These are phyloP conservation scores for Candida ficus DNA, from an alignment of 805 yeast genomes.

Conservation along the genomic window DNA sequence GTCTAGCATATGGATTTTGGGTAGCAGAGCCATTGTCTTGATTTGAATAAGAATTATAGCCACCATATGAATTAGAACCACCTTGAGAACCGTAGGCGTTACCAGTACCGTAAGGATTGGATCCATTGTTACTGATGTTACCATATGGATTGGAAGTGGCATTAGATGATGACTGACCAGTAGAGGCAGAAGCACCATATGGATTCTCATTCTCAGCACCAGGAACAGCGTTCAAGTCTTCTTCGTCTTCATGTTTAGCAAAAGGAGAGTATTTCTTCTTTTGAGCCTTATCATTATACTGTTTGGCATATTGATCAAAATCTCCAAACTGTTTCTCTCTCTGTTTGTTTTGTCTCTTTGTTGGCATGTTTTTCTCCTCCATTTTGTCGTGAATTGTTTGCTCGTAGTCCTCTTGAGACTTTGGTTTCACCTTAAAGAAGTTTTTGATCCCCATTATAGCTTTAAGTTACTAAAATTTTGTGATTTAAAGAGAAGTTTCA, in stretches of 20 bases:
- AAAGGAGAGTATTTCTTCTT: slow-evolving; percentile 35
- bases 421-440: slow-evolving; percentile 40
- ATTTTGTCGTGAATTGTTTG: slow-evolving; percentile 37
- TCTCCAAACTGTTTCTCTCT: slow-evolving; percentile 29
- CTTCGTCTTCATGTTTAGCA: slow-evolving; percentile 29
- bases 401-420: slow-evolving; percentile 38
- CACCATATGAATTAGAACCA: slow-evolving; percentile 7
- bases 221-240: slow-evolving; percentile 1
- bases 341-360: slow-evolving; percentile 29
- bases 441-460: slow-evolving; percentile 44
- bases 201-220: background rate
- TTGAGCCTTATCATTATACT: slow-evolving; percentile 36
- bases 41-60: no score
- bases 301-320: slow-evolving; percentile 44
- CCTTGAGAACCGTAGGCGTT: no score
- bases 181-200: background rate
- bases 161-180: no score
- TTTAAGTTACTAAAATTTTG: no score
- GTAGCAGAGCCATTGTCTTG: slow-evolving; percentile 1
- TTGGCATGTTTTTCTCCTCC: slow-evolving; percentile 37
- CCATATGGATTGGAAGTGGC: slow-evolving; percentile 14
- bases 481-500: background rate
- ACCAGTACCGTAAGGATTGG: slow-evolving; percentile 2
- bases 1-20: background rate
- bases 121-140: background rate